These are phyloP conservation scores for Diospyros lotus DNA, from an alignment of 148 eudicot genomes.

Conservation along the genomic window DNA sequence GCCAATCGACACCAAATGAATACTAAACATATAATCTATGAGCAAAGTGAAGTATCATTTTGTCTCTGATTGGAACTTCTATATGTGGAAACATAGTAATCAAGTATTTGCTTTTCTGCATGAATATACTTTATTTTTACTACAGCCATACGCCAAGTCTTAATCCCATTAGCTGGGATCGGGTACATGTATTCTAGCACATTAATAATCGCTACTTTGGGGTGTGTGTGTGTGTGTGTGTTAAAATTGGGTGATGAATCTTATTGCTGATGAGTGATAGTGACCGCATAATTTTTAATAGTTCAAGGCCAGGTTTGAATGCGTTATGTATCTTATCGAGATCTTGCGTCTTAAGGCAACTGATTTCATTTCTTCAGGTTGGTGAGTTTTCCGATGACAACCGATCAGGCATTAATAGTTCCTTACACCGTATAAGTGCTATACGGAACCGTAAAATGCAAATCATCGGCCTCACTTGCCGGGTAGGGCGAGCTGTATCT, in stretches of 20 bases:
- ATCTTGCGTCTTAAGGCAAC: neutral
- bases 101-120: neutral
- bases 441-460: slow-evolving; percentile 93
- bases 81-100: neutral
- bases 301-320: slow-evolving; percentile 1
- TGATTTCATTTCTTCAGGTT: slow-evolving; percentile 57
- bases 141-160: too few relatives aligned
- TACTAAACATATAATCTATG: neutral
- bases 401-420: slow-evolving; percentile 85
- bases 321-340: neutral
- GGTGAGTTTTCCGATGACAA: slow-evolving; percentile 99
- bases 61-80: neutral
- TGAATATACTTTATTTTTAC: neutral
- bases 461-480: slow-evolving; percentile 92
- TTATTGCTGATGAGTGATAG: slow-evolving; percentile 11
- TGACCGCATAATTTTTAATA: slow-evolving; percentile 7
- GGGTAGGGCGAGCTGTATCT: slow-evolving; percentile 92
- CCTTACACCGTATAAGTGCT: slow-evolving; percentile 97
- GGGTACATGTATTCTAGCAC: too few relatives aligned
- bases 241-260: neutral
- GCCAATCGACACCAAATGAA: neutral
- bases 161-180: too few relatives aligned
- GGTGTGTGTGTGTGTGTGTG: neutral
- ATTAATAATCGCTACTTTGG: too few relatives aligned
- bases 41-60: neutral